A percentile compares a stretch with the other conserved stretches of the same genome.
These are phyloP conservation scores for Metschnikowia cubensis DNA, from an alignment of 805 yeast species.

Conservation along the genomic window DNA sequence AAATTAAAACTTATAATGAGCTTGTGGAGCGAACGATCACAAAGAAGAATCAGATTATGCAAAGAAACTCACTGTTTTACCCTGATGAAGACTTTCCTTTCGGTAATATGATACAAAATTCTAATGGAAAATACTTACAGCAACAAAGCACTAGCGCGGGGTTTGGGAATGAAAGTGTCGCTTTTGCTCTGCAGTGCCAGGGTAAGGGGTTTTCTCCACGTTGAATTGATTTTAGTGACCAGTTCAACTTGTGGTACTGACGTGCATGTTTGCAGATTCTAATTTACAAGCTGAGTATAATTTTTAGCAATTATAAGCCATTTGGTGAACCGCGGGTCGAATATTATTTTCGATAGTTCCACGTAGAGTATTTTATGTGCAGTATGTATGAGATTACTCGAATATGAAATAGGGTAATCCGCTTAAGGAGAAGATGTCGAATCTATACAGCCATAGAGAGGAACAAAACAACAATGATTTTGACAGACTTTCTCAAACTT, in stretches of 20 bases:
- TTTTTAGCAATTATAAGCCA: not conserved
- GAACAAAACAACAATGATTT: constrained; percentile 40
- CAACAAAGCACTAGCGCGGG: constrained; percentile 40
- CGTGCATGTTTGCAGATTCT: too few relatives aligned
- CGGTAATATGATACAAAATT: not conserved
- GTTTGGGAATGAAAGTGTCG: constrained; percentile 29
- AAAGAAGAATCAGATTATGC: constrained; percentile 3
- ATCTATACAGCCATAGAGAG: constrained; percentile 38
- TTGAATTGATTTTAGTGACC: not conserved
- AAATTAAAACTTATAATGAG: constrained; percentile 65
- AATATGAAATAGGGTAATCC: not conserved
- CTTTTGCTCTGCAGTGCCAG: not conserved
- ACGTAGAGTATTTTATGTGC: not conserved
- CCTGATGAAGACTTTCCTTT: not conserved
- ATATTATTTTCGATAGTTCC: not conserved
- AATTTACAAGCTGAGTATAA: not conserved
- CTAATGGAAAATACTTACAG: constrained; percentile 5
- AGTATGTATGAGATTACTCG: not conserved
- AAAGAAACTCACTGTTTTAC: constrained; percentile 6
- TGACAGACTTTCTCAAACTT: constrained; percentile 40
- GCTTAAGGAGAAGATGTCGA: constrained; percentile 10
- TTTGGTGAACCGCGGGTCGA: not conserved
- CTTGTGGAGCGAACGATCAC: constrained; percentile 46
- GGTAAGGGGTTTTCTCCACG: too few relatives aligned
- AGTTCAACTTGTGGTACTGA: not conserved